These are phyloP conservation scores for Nicotiana attenuata DNA, from an alignment of 257 asterid species.

Conservation along the genomic window DNA sequence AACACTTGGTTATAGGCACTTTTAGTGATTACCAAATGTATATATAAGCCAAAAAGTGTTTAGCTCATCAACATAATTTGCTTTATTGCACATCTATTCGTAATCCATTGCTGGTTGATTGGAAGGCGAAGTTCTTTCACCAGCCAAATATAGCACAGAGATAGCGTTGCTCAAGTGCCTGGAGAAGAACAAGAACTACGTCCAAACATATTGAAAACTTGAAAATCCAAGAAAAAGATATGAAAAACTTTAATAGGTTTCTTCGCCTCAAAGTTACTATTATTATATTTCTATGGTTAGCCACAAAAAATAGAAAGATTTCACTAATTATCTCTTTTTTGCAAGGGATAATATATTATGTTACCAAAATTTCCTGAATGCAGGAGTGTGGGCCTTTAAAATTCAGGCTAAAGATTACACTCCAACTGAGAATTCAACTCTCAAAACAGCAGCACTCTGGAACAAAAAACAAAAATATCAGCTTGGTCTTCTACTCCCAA, in stretches of 20 bases:
- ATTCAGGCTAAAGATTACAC: slow-evolving; percentile 9
- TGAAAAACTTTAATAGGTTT: neutral
- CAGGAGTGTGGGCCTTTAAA: slow-evolving; percentile 2
- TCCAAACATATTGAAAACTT: neutral
- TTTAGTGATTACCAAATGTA: too few species aligned
- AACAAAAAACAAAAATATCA: slow-evolving; percentile 4
- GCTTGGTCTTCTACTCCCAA: neutral
- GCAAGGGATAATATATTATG: neutral
- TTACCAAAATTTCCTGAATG: slow-evolving; percentile 9
- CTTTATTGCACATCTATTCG: too few species aligned
- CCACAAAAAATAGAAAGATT: slow-evolving; percentile 1
- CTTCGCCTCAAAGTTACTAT: too few species aligned
- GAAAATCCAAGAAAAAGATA: neutral
- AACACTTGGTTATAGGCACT: too few species aligned
- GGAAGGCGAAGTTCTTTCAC: too few species aligned
- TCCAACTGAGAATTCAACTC: neutral
- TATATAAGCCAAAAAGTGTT: too few species aligned
- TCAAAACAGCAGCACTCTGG: neutral
- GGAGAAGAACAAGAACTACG: neutral
- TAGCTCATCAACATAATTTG: too few species aligned
- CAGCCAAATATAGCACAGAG: too few species aligned
- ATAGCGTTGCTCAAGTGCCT: neutral
- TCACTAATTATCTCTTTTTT: neutral
- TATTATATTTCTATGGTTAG: slow-evolving; percentile 3
- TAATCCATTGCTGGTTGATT: too few species aligned